These are phyloP conservation scores for Psilocybe cyanescens DNA, from an alignment of 768 basidiomycete genomes.

Conservation along the genomic window DNA sequence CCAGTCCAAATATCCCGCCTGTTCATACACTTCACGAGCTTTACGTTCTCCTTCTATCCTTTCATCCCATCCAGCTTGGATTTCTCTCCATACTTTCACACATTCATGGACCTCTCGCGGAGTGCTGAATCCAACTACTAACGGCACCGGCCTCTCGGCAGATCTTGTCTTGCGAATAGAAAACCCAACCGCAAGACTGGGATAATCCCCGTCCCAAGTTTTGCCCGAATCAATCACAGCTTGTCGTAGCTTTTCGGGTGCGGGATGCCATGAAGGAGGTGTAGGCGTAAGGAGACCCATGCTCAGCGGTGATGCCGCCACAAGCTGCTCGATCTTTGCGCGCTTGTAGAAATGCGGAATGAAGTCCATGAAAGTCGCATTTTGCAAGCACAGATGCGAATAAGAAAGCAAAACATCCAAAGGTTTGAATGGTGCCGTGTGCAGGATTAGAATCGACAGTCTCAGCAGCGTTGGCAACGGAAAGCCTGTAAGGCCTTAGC, in stretches of 20 bases:
- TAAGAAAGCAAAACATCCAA: constrained; percentile 83
- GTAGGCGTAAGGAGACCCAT: constrained; percentile 75
- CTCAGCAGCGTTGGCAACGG: constrained; percentile 85
- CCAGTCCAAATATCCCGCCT: constrained; percentile 60
- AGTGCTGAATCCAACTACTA: constrained; percentile 75
- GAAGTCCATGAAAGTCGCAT: constrained; percentile 60
- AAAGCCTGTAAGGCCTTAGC: constrained; percentile 53
- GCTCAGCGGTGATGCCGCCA: constrained; percentile 82
- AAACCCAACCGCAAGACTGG: constrained; percentile 75
- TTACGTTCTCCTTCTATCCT: constrained; percentile 48
- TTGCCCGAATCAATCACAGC: constrained; percentile 44
- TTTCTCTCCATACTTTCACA: constrained; percentile 67
- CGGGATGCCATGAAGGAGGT: constrained; percentile 79
- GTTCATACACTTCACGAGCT: constrained; percentile 47
- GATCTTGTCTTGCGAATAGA: constrained; percentile 54
- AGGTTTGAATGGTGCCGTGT: constrained; percentile 68
- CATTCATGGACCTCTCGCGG: constrained; percentile 76
- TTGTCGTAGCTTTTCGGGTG: constrained; percentile 50
- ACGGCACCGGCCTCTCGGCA: constrained; percentile 49
- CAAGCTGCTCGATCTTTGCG: constrained; percentile 67
- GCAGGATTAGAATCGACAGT: constrained; percentile 73
- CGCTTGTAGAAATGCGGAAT: constrained; percentile 58
- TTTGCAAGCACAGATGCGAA: constrained; percentile 80
- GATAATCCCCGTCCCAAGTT: constrained; percentile 51
- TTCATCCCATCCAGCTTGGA: constrained; percentile 41